These are phyloP conservation scores for Trichoderma polysporum DNA, from an alignment of 2,329 filamentous ascomycete genomes.

Conservation along the genomic window DNA sequence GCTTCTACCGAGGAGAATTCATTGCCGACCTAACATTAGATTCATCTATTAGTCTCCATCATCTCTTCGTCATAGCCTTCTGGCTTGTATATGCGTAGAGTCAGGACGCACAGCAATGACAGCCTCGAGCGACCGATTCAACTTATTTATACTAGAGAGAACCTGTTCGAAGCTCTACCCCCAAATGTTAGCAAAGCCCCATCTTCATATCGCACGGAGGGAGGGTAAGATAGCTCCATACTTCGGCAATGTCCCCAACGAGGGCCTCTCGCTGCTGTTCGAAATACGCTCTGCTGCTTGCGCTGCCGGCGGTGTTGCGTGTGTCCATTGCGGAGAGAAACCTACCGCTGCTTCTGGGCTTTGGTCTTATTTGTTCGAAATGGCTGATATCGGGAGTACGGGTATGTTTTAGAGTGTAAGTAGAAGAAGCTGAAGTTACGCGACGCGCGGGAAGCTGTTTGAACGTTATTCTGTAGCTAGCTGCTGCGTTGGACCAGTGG, in stretches of 20 bases:
- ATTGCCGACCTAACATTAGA: constrained; percentile 69
- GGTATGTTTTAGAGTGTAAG: neutral
- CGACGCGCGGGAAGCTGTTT: neutral
- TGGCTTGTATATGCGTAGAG: neutral
- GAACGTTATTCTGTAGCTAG: neutral
- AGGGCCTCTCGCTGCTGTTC: constrained; percentile 73
- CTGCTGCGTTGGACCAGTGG: neutral
- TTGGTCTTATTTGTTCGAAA: neutral
- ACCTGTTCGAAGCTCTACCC: constrained; percentile 77
- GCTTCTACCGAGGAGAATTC: constrained; percentile 97
- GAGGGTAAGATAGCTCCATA: constrained; percentile 33
- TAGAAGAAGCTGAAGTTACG: neutral
- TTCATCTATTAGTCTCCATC: neutral
- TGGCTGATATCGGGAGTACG: too few relatives aligned
- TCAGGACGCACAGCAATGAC: constrained; percentile 70
- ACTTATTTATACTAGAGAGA: constrained; percentile 90
- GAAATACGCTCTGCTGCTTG: constrained; percentile 61
- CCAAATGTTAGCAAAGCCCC: neutral
- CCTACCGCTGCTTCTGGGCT: constrained; percentile 24
- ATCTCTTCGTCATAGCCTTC: neutral
- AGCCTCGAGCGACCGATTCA: constrained; percentile 89
- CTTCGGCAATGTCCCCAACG: constrained; percentile 70
- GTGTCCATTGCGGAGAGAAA: constrained; percentile 31
- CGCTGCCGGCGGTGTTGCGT: constrained; percentile 43
- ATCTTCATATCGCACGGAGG: neutral